A percentile compares a stretch with the other conserved stretches of the same genome.
Evolutionary conservation across 805 yeast genomes (phyloP).

Genomic region (Zygoascus biomembranicola): DNA sequence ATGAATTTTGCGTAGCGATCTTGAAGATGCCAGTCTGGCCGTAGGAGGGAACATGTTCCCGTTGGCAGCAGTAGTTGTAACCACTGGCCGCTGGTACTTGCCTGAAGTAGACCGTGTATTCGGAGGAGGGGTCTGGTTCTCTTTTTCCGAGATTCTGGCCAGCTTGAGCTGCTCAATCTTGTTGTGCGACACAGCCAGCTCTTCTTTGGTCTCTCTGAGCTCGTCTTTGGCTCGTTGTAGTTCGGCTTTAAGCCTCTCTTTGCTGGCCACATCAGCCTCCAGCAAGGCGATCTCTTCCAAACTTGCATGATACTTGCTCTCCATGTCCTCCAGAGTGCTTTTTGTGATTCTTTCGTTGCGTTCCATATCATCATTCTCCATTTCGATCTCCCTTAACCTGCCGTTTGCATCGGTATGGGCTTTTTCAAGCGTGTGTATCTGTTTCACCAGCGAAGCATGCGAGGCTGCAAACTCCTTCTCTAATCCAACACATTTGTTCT

Average conservation of each 20-base stretch:
- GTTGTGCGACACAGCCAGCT: constrained; percentile 16
- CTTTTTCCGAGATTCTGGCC: background rate
- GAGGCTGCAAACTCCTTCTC: constrained; percentile 23
- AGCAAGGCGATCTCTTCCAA: constrained; percentile 34
- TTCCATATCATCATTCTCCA: constrained; percentile 37
- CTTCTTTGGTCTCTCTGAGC: constrained; percentile 28
- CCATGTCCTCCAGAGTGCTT: constrained; percentile 29
- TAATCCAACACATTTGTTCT: constrained; percentile 21
- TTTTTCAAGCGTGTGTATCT: constrained; percentile 23
- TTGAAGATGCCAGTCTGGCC: constrained; percentile 16
- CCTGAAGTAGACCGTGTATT: background rate
- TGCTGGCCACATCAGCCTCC: constrained; percentile 31
- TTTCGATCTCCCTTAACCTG: constrained; percentile 35
- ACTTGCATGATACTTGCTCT: constrained; percentile 28
- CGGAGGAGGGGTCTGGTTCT: background rate
- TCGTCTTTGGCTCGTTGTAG: constrained; percentile 29
- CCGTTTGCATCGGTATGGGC: constrained; percentile 27
- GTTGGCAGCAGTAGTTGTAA: constrained; percentile 1
- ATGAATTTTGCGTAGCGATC: constrained; percentile 23
- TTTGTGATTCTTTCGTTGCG: constrained; percentile 33
- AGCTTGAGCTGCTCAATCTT: constrained; percentile 6
- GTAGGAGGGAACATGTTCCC: background rate
- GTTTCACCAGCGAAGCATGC: constrained; percentile 19
- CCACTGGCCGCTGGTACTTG: background rate
- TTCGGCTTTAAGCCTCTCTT: constrained; percentile 22